Evolutionary conservation across 2,329 filamentous ascomycete species (phyloP).

Genomic region (Sphaerulina populicola): DNA sequence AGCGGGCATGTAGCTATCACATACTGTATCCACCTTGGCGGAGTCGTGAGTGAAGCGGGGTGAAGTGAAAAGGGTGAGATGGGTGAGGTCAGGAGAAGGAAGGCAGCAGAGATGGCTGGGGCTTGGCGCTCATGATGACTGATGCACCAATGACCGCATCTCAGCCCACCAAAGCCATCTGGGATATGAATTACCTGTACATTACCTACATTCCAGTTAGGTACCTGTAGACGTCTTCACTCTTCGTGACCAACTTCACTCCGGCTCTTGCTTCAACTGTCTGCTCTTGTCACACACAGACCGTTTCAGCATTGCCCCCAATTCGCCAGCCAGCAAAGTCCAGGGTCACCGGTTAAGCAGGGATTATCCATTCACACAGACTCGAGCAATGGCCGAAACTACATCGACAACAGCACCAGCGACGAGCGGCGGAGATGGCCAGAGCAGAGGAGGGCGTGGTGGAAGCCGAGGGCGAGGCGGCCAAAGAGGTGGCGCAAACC

Average conservation of each 20-base stretch:
- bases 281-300: not conserved
- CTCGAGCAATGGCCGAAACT: constrained; percentile 12
- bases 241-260: too few species aligned
- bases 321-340: constrained; percentile 1
- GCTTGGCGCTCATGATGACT: not conserved
- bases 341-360: not conserved
- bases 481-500: constrained; percentile 18
- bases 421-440: constrained; percentile 4
- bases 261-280: not conserved
- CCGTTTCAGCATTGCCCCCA: not conserved
- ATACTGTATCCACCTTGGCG: too few species aligned
- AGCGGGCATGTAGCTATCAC: too few species aligned
- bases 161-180: not conserved
- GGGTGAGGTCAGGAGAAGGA: too few species aligned
- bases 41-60: not conserved
- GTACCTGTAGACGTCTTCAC: too few species aligned
- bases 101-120: not conserved
- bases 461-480: constrained; percentile 19
- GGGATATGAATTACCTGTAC: not conserved
- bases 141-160: not conserved
- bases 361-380: constrained; percentile 1
- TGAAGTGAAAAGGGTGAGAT: too few species aligned
- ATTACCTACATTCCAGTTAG: not conserved
- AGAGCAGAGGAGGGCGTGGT: constrained; percentile 10
- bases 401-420: constrained; percentile 9